Base-by-base conservation (phyloP, 176 grass and related monocot genomes). In the Microstegium vimineum region DNA sequence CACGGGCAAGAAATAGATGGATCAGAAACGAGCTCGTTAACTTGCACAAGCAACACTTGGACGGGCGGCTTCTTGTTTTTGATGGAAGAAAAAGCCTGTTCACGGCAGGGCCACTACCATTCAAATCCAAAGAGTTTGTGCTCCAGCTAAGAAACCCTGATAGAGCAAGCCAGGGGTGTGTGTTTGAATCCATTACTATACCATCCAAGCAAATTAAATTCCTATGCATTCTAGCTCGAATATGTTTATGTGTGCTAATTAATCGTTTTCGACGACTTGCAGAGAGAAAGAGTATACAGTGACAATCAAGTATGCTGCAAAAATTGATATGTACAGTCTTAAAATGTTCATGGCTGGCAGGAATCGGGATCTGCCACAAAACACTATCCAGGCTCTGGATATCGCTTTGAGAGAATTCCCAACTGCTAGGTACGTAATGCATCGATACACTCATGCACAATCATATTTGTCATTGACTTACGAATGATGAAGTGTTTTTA, bases 1-100 rank as follows among this genome's bases (percentile, higher is more conserved):
- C 85, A 1, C 81, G 76, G 17, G 26, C 7, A 22, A 66, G 20
- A 1, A 96, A 92, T 20, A 85, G 83, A 69, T 73, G 27, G 11
- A 71, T 95, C 6, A 84, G 92, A 1, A 51, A 51, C 3, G 86
- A 95, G 22, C 86, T 94, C 11, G 60, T 91, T 6, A 70, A 46
- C 13, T 15, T 86, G 23, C 30, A 90, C 31, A 37, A 72, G 49
- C 16, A 74, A 27, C 54, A 79, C 40, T 22, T 95, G 71, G 82
- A 77, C 13, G 72, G 75, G 4, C 31, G 83, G 43, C 30, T 76
- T n/a, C 90, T 88, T 6, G 93, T n/a, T 27, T 92, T 84, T 37
- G 93, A 90, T 89, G 93, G 90, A 11, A 69, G 73, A 20, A 90
- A 88, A 45, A 41, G 83, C 61, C 59, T 92, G 8, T 95, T 89